These are phyloP conservation scores for Lentithecium fluviatile DNA, from an alignment of 495 filamentous ascomycete genomes.

Conservation along the genomic window DNA sequence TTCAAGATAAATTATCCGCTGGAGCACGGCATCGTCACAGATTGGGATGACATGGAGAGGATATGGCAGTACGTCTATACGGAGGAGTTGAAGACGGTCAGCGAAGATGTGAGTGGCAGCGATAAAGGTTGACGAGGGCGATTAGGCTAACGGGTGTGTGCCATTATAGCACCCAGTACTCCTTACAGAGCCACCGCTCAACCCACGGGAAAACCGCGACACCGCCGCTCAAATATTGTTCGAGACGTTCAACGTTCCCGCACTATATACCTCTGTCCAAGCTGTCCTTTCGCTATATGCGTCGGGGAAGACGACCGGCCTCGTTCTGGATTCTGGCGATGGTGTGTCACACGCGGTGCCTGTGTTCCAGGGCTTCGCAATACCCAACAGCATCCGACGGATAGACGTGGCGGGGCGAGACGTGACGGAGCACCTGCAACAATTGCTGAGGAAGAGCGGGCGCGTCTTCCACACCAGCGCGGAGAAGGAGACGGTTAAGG, in stretches of 20 bases:
- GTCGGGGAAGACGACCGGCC: conserved; percentile 91
- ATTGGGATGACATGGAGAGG: conserved; percentile 99
- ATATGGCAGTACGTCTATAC: conserved; percentile 92
- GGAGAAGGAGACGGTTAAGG: conserved; percentile 94
- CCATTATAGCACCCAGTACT: conserved; percentile 79
- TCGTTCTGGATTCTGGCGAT: conserved; percentile 93
- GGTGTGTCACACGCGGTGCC: conserved; percentile 97
- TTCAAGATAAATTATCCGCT: conserved; percentile 94
- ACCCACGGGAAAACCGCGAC: conserved; percentile 93
- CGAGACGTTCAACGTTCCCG: conserved; percentile 98
- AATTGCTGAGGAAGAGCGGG: conserved; percentile 85
- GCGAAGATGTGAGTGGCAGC: conserved; percentile 72
- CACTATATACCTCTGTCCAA: conserved; percentile 94
- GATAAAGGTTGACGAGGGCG: neutral
- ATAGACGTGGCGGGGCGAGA: conserved; percentile 98
- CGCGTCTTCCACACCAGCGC: conserved; percentile 96
- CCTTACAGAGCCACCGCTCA: conserved; percentile 93
- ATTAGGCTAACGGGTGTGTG: conserved; percentile 22
- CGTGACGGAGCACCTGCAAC: conserved; percentile 93
- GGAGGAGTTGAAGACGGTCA: conserved; percentile 86
- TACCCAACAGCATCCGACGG: conserved; percentile 87
- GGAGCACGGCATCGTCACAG: conserved; percentile 97
- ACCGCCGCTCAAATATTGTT: conserved; percentile 97
- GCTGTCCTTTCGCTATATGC: conserved; percentile 95
- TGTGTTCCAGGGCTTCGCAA: conserved; percentile 96